These are phyloP conservation scores for Rhizoctonia solani DNA, from an alignment of 1,284 basidiomycete genomes.

Conservation along the genomic window DNA sequence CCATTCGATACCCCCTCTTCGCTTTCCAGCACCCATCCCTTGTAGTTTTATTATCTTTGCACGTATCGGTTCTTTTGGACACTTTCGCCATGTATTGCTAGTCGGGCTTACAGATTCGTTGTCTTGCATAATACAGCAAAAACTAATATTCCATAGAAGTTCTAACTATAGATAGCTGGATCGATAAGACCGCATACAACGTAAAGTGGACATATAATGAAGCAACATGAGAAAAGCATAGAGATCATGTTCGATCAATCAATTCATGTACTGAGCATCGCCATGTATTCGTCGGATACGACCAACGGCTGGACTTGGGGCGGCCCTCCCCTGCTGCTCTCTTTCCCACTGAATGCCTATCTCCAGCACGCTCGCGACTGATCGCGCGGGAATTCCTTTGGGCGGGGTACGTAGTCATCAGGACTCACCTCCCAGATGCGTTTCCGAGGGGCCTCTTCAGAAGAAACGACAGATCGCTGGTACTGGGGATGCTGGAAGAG, in stretches of 20 bases:
- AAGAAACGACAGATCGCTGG: background rate
- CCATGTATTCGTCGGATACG: slow-evolving; percentile 20
- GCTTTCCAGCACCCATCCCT: background rate
- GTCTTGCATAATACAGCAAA: background rate
- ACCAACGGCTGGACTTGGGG: slow-evolving; percentile 2
- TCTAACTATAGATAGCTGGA: background rate
- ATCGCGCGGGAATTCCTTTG: slow-evolving; percentile 7
- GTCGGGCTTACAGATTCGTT: background rate
- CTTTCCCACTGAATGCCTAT: slow-evolving; percentile 33
- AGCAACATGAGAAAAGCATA: background rate
- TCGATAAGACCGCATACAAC: slow-evolving; percentile 24
- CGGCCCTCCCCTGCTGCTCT: background rate
- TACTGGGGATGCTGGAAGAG: background rate
- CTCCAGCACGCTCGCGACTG: slow-evolving; percentile 29
- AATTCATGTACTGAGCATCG: slow-evolving; percentile 31
- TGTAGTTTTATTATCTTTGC: slow-evolving; percentile 6
- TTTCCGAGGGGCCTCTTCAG: background rate
- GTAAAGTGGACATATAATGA: background rate
- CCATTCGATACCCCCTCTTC: slow-evolving; percentile 19
- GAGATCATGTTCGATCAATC: background rate
- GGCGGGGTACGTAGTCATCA: slow-evolving; percentile 26
- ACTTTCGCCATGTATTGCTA: slow-evolving; percentile 13
- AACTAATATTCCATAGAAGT: background rate
- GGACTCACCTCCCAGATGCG: slow-evolving; percentile 30
- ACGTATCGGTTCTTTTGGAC: background rate